Base-by-base conservation (phyloP, 225 moss, liverwort and hornwort genomes). In the Pleurozium schreberi region DNA sequence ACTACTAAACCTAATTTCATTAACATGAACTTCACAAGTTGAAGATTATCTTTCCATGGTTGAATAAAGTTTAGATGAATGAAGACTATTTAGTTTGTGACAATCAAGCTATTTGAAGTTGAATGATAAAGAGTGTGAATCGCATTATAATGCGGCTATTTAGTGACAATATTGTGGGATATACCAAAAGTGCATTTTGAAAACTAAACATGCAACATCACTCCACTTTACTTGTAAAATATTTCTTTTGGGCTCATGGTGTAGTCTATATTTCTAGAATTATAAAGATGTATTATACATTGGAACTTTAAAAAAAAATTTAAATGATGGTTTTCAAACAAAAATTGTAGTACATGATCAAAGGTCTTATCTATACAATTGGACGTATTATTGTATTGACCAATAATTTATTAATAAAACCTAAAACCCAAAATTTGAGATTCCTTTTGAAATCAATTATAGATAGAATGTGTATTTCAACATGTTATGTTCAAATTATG, bases 41-140 rank as follows among this genome's bases (percentile, higher is more conserved):
- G 14, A 0, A 50, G 2, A 75, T 50, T 1, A 6, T 1, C 22
- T 75, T 20, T 34, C 1, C 50, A 0, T 7, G 7, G 52, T 52
- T 21, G 13, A 31, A 28, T 43, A 28, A 45, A 28, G 22, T 45
- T 75, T 34, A 2, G 50, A 50, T 33, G 21, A 34, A 34, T 50
- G 75, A 21, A 3, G 8, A 34, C 13, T 50, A 52, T 21, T 75
- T 75, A 33, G 34, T 50, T 75, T 20, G 19, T 45, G 74, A 12
- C 6, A 75, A 49, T 75, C 2, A 19, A 19, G 31, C 11, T 30
- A 49, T 49, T 18, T 19, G 18, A 49, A 47, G 10, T 47, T 47
- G 49, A 49, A 49, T 75, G 47, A 20, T 31, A 75, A 75, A 31
- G 0, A 33, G 1, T 2, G 2, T 49, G 7, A 75, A 49, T 18